Evolutionary conservation across 306 rosid species (phyloP).

Genomic region (Inga oerstediana): DNA sequence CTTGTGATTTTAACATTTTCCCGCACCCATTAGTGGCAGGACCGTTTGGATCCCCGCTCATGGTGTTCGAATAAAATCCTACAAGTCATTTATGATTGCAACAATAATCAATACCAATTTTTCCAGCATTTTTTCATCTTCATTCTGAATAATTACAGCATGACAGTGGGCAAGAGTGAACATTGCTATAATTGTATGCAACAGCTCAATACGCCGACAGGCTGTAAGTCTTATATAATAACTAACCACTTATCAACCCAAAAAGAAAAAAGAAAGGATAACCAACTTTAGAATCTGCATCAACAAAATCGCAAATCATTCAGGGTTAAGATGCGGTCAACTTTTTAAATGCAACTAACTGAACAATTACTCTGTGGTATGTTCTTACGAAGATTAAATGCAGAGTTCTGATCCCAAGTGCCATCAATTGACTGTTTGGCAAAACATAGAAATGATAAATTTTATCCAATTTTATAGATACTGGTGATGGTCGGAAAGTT

Average conservation of each 20-base stretch:
- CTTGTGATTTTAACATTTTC: conserved; percentile 48
- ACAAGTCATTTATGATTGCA: conserved; percentile 35
- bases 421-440: not conserved
- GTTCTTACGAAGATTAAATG: not conserved
- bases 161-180: not conserved
- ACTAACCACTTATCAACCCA: not conserved
- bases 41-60: conserved; percentile 60
- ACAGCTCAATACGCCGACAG: not conserved
- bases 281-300: not conserved
- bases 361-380: not conserved
- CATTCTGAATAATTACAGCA: conserved; percentile 20
- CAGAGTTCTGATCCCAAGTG: not conserved
- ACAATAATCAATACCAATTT: conserved; percentile 34
- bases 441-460: not conserved
- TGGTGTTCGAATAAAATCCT: conserved; percentile 42
- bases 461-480: not conserved
- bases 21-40: conserved; percentile 56
- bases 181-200: not conserved
- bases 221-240: not conserved
- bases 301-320: not conserved
- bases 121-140: conserved; percentile 18
- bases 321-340: not conserved
- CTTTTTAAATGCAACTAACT: not conserved
- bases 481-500: not conserved
- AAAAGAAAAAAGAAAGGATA: not conserved